Percentiles rank a stretch among this genome's conserved stretches.
These are phyloP conservation scores for Neurospora sp. DNA, from an alignment of 2,329 filamentous ascomycete genomes.

Conservation along the genomic window DNA sequence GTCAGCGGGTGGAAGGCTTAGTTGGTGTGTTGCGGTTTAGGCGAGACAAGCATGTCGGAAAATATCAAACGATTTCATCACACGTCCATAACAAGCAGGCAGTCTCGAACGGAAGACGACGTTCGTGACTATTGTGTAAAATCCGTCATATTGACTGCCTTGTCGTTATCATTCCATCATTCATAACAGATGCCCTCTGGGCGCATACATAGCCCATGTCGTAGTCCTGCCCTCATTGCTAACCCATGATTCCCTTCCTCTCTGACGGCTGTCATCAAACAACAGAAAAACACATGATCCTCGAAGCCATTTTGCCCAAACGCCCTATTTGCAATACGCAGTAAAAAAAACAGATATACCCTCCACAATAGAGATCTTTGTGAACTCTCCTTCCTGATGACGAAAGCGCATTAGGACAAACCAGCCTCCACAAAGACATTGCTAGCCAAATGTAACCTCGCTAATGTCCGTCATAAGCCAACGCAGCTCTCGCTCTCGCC, in stretches of 20 bases:
- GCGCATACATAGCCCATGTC: neutral
- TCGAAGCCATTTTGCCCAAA: neutral
- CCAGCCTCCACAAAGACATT: neutral
- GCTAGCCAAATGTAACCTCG: neutral
- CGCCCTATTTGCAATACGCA: neutral
- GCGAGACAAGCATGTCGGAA: neutral
- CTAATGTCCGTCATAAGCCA: neutral
- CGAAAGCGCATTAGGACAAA: neutral
- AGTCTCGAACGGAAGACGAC: neutral
- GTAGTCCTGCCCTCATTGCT: neutral
- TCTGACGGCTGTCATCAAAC: neutral
- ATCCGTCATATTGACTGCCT: neutral
- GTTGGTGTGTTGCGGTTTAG: neutral
- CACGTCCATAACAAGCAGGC: neutral
- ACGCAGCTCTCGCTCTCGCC: neutral
- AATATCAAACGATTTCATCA: neutral
- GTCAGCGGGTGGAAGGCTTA: constrained; percentile 55
- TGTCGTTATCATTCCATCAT: neutral
- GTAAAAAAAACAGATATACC: neutral
- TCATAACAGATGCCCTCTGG: neutral
- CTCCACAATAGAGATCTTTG: neutral
- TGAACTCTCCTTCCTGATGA: neutral
- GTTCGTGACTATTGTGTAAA: neutral
- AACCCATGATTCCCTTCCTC: neutral
- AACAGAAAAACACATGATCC: neutral